These are phyloP conservation scores for Daldinia sp. DNA, from an alignment of 2,329 filamentous ascomycete species.

Conservation along the genomic window DNA sequence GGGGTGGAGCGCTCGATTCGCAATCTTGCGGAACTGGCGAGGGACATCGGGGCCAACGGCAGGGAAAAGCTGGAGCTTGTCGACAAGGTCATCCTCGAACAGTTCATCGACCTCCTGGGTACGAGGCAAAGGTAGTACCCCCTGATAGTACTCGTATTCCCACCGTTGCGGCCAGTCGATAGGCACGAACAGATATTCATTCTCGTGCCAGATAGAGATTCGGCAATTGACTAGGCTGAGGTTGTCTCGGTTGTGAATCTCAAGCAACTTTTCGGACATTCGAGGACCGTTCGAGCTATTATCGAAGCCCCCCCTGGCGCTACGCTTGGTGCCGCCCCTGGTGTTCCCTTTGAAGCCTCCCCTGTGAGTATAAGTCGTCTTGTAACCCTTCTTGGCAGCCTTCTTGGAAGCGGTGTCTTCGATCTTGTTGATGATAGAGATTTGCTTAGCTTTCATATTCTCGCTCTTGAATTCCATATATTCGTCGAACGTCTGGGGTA, in stretches of 20 bases:
- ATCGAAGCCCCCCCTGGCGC: too few species aligned
- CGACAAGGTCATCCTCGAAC: background rate
- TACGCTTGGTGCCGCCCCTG: too few species aligned
- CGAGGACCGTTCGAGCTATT: too few species aligned
- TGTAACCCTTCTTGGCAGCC: too few species aligned
- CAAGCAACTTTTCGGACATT: conserved; percentile 4
- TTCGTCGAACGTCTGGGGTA: conserved; percentile 49
- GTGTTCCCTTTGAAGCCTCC: too few species aligned
- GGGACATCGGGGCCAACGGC: conserved; percentile 9
- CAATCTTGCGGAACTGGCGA: conserved; percentile 14
- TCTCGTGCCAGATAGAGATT: conserved; percentile 23
- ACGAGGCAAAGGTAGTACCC: conserved; percentile 28
- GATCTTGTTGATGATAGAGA: background rate
- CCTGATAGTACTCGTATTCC: conserved; percentile 14
- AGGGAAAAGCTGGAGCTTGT: background rate
- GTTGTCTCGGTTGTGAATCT: background rate
- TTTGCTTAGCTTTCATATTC: conserved; percentile 9
- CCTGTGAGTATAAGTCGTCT: too few species aligned
- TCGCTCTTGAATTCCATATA: conserved; percentile 24
- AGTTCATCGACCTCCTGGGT: background rate
- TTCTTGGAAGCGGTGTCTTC: too few species aligned
- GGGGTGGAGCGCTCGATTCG: background rate
- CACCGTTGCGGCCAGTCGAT: conserved; percentile 27
- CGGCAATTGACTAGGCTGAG: conserved; percentile 10
- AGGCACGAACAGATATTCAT: background rate